phyloP scores from a whole-genome alignment of 2,329 filamentous ascomycete species.

The Chaetomiaceae sp. region DNA sequence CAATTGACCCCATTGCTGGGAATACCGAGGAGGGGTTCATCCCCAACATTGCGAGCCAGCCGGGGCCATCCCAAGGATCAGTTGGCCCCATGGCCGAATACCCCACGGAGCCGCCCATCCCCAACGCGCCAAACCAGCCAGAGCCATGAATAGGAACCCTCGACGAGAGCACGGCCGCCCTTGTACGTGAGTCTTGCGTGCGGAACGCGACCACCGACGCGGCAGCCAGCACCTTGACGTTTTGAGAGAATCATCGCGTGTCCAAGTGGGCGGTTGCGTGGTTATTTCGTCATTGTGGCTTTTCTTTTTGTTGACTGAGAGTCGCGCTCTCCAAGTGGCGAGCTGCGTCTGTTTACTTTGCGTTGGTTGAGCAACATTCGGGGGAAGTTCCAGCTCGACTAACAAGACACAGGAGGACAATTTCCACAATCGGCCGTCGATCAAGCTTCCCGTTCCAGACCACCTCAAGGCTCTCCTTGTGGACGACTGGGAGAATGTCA shows the following conservation, averaged over 20 bases:
- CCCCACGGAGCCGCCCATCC: too few species aligned
- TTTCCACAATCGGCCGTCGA: constrained; percentile 77
- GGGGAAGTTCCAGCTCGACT: constrained; percentile 9
- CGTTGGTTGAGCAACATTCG: not conserved
- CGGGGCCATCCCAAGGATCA: not conserved
- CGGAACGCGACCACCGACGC: too few species aligned
- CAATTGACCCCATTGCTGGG: too few species aligned
- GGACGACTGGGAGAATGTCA: constrained; percentile 98
- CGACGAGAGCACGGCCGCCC: too few species aligned
- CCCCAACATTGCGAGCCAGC: not conserved
- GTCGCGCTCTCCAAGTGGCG: not conserved
- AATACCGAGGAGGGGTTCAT: too few species aligned
- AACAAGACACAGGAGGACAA: constrained; percentile 67
- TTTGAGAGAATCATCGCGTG: too few species aligned
- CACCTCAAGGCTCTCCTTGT: constrained; percentile 87
- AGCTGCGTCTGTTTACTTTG: not conserved
- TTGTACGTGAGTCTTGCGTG: too few species aligned
- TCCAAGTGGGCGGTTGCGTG: too few species aligned
- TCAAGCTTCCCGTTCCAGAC: constrained; percentile 83
- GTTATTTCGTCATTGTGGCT: not conserved
- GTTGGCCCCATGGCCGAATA: too few species aligned
- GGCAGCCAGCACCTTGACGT: too few species aligned
- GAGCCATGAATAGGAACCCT: too few species aligned
- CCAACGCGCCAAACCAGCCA: too few species aligned
- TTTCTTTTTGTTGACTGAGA: not conserved